These are phyloP conservation scores for Magnusiomyces magnusii DNA, from an alignment of 1,139 yeast genomes.

Conservation along the genomic window DNA sequence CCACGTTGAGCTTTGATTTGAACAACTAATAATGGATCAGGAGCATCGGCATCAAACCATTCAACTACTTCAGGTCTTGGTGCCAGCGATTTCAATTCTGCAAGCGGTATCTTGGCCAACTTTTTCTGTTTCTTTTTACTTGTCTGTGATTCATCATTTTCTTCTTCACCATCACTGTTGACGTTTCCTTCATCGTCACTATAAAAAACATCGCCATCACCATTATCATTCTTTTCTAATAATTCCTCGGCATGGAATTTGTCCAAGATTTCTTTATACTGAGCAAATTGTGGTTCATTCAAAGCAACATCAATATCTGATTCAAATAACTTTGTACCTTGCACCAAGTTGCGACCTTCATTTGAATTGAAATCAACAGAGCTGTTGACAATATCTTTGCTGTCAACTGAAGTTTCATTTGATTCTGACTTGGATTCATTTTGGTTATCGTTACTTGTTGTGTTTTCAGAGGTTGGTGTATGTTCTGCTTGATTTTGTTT, in stretches of 20 bases:
- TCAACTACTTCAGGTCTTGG: constrained; percentile 68
- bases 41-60: constrained; percentile 82
- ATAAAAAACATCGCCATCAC: constrained; percentile 32
- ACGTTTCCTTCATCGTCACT: constrained; percentile 30
- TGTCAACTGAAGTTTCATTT: constrained; percentile 2
- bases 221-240: constrained; percentile 19
- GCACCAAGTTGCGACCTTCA: constrained; percentile 4
- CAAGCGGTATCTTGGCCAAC: constrained; percentile 53
- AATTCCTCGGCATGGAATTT: constrained; percentile 35
- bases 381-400: constrained; percentile 9
- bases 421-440: constrained; percentile 3
- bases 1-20: constrained; percentile 60
- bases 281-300: constrained; percentile 37
- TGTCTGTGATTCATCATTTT: constrained; percentile 20
- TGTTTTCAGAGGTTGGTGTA: neutral
- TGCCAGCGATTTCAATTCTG: constrained; percentile 56
- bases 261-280: constrained; percentile 40
- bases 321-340: constrained; percentile 18
- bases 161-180: constrained; percentile 22
- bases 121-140: constrained; percentile 43
- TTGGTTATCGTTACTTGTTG: constrained; percentile 1
- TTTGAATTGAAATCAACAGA: constrained; percentile 10
- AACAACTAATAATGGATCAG: constrained; percentile 62
- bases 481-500: constrained; percentile 25
- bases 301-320: constrained; percentile 28